Evolutionary conservation across 2,329 filamentous ascomycete species (phyloP).

Genomic region (Trichoderma atroviride): DNA sequence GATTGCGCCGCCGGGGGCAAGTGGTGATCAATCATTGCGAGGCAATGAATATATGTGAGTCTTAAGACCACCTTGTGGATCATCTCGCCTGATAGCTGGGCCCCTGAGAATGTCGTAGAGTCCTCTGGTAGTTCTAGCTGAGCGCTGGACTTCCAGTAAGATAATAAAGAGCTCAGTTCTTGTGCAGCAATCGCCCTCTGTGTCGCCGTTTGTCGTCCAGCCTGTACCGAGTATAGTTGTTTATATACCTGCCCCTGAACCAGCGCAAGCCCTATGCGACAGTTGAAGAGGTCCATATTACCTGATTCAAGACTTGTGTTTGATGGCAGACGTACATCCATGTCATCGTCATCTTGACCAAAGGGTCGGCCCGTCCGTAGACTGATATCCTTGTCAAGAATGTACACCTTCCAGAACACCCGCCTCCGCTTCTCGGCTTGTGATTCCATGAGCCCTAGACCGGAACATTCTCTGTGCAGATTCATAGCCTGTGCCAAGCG

Average conservation of each 20-base stretch:
- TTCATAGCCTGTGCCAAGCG: slow-evolving; percentile 15
- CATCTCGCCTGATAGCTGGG: slow-evolving; percentile 9
- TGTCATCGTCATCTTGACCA: slow-evolving; percentile 18
- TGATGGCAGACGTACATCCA: slow-evolving; percentile 14
- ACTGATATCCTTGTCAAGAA: slow-evolving; percentile 19
- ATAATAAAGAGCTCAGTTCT: slow-evolving; percentile 12
- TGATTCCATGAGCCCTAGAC: neutral
- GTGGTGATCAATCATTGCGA: slow-evolving; percentile 16
- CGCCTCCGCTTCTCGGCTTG: slow-evolving; percentile 12
- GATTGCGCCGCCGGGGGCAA: neutral
- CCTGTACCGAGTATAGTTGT: slow-evolving; percentile 10
- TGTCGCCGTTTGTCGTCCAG: slow-evolving; percentile 1
- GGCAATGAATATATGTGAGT: slow-evolving; percentile 19
- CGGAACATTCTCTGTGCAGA: slow-evolving; percentile 12
- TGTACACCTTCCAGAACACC: slow-evolving; percentile 19
- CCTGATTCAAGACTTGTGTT: neutral
- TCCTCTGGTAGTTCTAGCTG: slow-evolving; percentile 3
- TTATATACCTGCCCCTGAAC: slow-evolving; percentile 14
- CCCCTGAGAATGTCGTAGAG: neutral
- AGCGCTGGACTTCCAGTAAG: slow-evolving; percentile 15
- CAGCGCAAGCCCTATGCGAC: slow-evolving; percentile 16
- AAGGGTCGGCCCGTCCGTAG: slow-evolving; percentile 8
- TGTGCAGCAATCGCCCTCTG: slow-evolving; percentile 17
- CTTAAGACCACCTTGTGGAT: slow-evolving; percentile 10
- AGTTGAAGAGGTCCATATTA: slow-evolving; percentile 3